Conservation (phyloP, 2,329 filamentous ascomycete species). For the Botrytis aclada region DNA sequence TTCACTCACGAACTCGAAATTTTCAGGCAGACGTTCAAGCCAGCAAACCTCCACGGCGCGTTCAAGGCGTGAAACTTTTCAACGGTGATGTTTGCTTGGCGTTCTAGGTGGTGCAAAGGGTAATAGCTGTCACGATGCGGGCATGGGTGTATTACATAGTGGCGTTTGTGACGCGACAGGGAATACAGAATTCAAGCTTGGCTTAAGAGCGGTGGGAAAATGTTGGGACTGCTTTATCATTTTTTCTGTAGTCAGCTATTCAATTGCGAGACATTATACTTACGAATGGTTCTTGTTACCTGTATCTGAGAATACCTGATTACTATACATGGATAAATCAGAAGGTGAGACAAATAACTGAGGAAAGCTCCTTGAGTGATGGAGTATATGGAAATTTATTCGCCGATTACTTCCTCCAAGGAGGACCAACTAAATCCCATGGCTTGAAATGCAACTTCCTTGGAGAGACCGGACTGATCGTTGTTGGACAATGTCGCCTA, state of each 20-base stretch:
- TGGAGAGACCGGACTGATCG: neutral
- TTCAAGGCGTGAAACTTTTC: constrained; percentile 10
- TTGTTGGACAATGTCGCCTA: neutral
- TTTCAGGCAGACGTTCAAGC: constrained; percentile 20
- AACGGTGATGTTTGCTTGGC: neutral
- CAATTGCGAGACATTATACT: constrained; percentile 3
- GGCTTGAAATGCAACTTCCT: constrained; percentile 9
- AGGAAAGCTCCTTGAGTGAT: neutral
- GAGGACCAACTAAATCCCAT: constrained; percentile 2
- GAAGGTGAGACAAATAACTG: neutral
- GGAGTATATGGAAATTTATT: neutral
- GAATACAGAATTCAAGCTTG: neutral
- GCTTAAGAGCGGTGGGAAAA: neutral
- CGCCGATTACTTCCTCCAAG: neutral
- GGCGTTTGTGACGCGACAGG: constrained; percentile 2
- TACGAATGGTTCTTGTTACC: neutral
- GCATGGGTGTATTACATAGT: constrained; percentile 12
- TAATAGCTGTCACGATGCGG: neutral
- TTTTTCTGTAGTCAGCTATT: constrained; percentile 12
- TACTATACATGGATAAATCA: neutral
- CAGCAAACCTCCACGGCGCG: constrained; percentile 19
- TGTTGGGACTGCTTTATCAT: neutral
- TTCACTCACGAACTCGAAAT: constrained; percentile 16
- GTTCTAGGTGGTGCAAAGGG: constrained; percentile 4
- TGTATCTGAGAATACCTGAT: neutral